These are phyloP conservation scores for Elsinoe fawcettii DNA, from an alignment of 2,329 filamentous ascomycete genomes.

Conservation along the genomic window DNA sequence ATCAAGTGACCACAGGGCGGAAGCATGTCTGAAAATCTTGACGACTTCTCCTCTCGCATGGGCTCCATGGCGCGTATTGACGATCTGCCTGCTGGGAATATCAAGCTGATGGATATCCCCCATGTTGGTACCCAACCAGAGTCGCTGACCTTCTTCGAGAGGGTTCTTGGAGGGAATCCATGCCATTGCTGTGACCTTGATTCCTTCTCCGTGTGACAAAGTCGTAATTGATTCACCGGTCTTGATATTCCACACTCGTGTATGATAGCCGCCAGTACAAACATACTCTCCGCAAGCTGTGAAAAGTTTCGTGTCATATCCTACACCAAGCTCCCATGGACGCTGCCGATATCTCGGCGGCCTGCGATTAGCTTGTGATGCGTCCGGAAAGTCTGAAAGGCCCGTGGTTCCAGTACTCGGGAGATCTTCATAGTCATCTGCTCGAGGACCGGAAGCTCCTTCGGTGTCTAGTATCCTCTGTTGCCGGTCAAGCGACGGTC, in stretches of 20 bases:
- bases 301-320: conserved; percentile 78
- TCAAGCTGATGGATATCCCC: conserved; percentile 90
- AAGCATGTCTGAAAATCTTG: conserved; percentile 76
- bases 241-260: conserved; percentile 76
- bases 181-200: conserved; percentile 69
- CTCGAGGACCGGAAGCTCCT: conserved; percentile 1
- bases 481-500: conserved; percentile 6
- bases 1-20: conserved; percentile 90
- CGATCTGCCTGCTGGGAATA: conserved; percentile 62
- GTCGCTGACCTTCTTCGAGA: conserved; percentile 66
- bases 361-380: conserved; percentile 73
- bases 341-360: conserved; percentile 68
- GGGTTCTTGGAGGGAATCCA: conserved; percentile 78
- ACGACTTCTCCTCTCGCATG: conserved; percentile 74
- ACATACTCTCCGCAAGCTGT: conserved; percentile 82
- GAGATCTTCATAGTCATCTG: conserved; percentile 18
- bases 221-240: conserved; percentile 77
- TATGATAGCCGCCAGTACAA: conserved; percentile 79
- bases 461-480: not conserved
- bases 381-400: conserved; percentile 64
- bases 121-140: conserved; percentile 86
- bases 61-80: conserved; percentile 59
- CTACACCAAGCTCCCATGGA: conserved; percentile 68
- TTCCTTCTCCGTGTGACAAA: conserved; percentile 73
- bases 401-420: conserved; percentile 15